Conservation (phyloP, 352 stramenopile species). For the Nothophytophthora sp. region DNA sequence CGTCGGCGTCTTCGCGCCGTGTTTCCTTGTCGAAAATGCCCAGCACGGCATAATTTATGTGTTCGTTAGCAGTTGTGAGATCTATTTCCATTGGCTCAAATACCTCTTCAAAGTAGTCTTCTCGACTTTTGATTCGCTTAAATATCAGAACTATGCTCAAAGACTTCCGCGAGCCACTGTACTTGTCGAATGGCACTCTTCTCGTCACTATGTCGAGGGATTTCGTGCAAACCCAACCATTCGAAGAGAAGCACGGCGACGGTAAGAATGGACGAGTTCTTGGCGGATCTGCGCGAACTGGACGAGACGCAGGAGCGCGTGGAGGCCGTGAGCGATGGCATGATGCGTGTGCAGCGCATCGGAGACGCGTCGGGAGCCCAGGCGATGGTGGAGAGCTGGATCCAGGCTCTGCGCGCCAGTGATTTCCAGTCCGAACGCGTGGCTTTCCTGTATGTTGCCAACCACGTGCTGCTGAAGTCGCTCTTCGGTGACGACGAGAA, state of each 20-base stretch:
- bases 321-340: conserved; percentile 75
- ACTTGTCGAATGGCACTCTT: neutral
- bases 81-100: too few species aligned
- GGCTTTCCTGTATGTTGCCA: conserved; percentile 83
- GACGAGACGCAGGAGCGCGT: conserved; percentile 86
- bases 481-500: conserved; percentile 31
- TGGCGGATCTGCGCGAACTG: conserved; percentile 71
- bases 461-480: conserved; percentile 84
- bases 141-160: too few species aligned
- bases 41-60: too few species aligned
- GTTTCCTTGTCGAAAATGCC: too few species aligned
- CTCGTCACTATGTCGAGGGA: too few species aligned
- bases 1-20: too few species aligned
- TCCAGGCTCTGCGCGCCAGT: conserved; percentile 59
- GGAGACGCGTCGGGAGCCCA: conserved; percentile 24
- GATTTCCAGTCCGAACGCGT: conserved; percentile 83
- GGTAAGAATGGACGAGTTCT: conserved; percentile 68
- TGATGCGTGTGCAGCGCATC: conserved; percentile 52
- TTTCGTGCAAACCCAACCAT: too few species aligned
- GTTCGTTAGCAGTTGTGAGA: too few species aligned
- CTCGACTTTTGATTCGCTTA: too few species aligned
- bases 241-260: neutral
- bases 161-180: too few species aligned
- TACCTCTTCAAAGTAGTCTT: too few species aligned
- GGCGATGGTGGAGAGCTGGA: conserved; percentile 71